phyloP scores from a whole-genome alignment of 139 green algal genomes.

The Chlorella sp. region DNA sequence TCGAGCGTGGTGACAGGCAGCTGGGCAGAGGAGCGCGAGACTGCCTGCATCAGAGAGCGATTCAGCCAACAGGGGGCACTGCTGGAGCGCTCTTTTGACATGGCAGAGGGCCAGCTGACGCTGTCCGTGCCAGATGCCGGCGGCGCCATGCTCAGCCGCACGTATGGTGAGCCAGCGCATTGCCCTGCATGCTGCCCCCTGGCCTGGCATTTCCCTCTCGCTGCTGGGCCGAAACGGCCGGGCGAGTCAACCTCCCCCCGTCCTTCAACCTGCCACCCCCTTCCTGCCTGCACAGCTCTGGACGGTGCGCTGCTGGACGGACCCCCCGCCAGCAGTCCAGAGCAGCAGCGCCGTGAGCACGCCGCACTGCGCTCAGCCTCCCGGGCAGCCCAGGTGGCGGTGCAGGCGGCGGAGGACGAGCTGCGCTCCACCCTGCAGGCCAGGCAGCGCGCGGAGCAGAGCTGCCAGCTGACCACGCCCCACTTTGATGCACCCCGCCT shows the following conservation, averaged over 20 bases:
- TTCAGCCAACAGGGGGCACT: neutral
- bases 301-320: neutral
- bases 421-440: neutral
- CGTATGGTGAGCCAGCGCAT: neutral
- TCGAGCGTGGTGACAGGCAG: neutral
- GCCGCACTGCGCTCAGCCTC: neutral
- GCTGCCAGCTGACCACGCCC: slow-evolving; percentile 13
- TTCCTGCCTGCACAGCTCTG: neutral
- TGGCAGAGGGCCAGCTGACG: neutral
- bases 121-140: neutral
- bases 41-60: neutral
- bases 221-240: neutral
- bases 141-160: neutral
- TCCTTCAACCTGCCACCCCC: neutral
- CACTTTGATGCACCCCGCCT: slow-evolving; percentile 25
- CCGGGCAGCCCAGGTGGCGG: slow-evolving; percentile 4
- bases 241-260: no score
- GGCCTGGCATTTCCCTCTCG: no score
- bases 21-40: neutral
- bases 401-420: slow-evolving; percentile 20
- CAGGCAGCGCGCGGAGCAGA: slow-evolving; percentile 28
- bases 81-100: slow-evolving; percentile 15
- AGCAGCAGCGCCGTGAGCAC: neutral
- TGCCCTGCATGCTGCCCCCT: neutral
- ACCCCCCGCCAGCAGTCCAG: neutral